Evolutionary conservation across 805 yeast species (phyloP).

Genomic region (Ascoidea asiatica): DNA sequence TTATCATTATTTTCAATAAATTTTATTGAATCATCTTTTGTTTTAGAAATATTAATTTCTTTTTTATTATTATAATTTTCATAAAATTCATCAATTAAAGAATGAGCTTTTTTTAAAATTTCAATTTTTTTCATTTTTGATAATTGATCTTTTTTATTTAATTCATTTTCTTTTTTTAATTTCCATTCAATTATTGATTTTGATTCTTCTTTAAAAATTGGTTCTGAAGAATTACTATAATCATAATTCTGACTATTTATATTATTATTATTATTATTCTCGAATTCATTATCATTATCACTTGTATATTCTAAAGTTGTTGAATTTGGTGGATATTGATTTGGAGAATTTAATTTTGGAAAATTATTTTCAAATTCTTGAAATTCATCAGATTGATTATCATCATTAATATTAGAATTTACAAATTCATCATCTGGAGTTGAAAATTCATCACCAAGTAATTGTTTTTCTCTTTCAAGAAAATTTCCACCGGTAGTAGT

Average conservation of each 20-base stretch:
- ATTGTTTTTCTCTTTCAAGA: conserved; percentile 9
- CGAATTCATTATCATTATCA: neutral
- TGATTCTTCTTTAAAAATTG: conserved; percentile 1
- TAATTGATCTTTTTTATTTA: conserved; percentile 9
- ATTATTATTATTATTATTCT: neutral
- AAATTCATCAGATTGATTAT: neutral
- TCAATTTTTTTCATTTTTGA: conserved; percentile 7
- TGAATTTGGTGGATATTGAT: neutral
- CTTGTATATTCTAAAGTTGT: neutral
- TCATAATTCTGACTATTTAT: neutral
- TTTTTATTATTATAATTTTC: conserved; percentile 10
- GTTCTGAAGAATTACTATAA: neutral
- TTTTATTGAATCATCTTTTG: conserved; percentile 7
- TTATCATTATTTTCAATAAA: conserved; percentile 9
- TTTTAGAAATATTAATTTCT: conserved; percentile 6
- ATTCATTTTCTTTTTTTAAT: conserved; percentile 7
- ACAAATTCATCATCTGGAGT: conserved; percentile 9
- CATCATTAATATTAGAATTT: neutral
- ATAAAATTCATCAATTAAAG: conserved; percentile 10
- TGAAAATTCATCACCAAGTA: conserved; percentile 9
- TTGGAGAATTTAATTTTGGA: neutral
- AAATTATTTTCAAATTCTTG: neutral
- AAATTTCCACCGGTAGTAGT: conserved; percentile 7
- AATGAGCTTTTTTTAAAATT: conserved; percentile 6
- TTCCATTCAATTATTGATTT: conserved; percentile 7